phyloP scores from a whole-genome alignment of 257 asterid species.

The Solanum corneliomulleri region DNA sequence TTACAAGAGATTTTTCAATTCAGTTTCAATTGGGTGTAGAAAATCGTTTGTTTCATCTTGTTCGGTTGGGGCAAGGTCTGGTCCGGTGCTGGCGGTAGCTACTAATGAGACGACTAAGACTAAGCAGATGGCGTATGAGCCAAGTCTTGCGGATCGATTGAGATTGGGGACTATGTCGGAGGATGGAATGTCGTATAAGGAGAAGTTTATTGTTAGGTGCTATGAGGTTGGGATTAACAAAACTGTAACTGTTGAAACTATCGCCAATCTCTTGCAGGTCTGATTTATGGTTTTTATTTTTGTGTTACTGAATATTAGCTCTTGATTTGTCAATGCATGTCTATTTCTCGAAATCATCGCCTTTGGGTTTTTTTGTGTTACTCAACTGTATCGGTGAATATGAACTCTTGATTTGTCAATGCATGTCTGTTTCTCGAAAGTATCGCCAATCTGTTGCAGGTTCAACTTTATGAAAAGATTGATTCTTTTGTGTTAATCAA shows the following conservation, averaged over 20 bases:
- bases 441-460: neutral
- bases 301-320: neutral
- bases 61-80: neutral
- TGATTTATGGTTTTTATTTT: neutral
- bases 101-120: constrained; percentile 48
- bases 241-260: constrained; percentile 88
- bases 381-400: neutral
- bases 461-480: neutral
- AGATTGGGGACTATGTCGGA: constrained; percentile 81
- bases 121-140: constrained; percentile 24
- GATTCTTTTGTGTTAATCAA: neutral
- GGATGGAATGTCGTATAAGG: constrained; percentile 85
- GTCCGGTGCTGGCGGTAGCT: constrained; percentile 38
- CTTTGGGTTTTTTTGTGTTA: neutral
- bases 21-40: neutral
- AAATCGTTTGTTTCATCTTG: neutral
- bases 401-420: constrained; percentile 3
- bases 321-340: constrained; percentile 5
- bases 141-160: constrained; percentile 72
- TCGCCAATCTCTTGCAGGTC: constrained; percentile 96
- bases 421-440: neutral
- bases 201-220: constrained; percentile 81
- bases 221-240: constrained; percentile 93
- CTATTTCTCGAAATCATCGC: neutral
- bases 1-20: constrained; percentile 1